phyloP scores from a whole-genome alignment of 148 eudicot species.

The Polygonum maritimum region DNA sequence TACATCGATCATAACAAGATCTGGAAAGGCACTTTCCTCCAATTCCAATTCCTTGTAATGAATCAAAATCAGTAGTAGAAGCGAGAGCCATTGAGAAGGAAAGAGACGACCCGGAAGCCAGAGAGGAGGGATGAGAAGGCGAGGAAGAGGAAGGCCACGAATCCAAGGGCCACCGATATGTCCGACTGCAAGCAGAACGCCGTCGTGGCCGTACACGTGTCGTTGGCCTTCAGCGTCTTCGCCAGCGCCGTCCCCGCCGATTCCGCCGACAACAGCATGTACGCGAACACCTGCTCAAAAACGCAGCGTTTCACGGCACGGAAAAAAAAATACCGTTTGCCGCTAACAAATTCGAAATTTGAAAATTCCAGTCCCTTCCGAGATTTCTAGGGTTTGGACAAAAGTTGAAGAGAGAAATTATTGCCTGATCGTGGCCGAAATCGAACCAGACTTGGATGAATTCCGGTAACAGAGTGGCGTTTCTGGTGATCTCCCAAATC shows the following conservation, averaged over 20 bases:
- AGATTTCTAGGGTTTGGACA: background rate
- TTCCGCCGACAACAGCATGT: slow-evolving; percentile 56
- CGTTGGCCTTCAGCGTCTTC: slow-evolving; percentile 37
- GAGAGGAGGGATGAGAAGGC: slow-evolving; percentile 61
- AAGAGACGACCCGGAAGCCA: slow-evolving; percentile 73
- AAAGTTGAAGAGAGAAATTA: background rate
- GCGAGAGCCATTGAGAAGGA: slow-evolving; percentile 65
- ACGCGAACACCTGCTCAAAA: slow-evolving; percentile 54
- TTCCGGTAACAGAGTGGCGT: slow-evolving; percentile 61
- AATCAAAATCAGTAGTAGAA: slow-evolving; percentile 31
- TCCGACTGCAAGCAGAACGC: slow-evolving; percentile 70
- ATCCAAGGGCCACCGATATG: slow-evolving; percentile 67
- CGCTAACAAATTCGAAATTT: slow-evolving; percentile 7
- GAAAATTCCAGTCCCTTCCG: background rate
- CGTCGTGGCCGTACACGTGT: slow-evolving; percentile 37
- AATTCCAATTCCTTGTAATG: background rate
- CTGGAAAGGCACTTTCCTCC: too few species aligned
- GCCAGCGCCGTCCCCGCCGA: slow-evolving; percentile 63
- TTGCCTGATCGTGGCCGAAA: slow-evolving; percentile 86
- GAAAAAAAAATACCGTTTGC: background rate
- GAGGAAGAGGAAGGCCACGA: slow-evolving; percentile 59
- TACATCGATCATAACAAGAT: too few species aligned
- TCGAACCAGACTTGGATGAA: slow-evolving; percentile 76
- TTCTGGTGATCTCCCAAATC: slow-evolving; percentile 68
- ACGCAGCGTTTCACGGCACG: slow-evolving; percentile 3